These are phyloP conservation scores for Colletotrichum orchidophilum DNA, from an alignment of 2,329 filamentous ascomycete species.

Conservation along the genomic window DNA sequence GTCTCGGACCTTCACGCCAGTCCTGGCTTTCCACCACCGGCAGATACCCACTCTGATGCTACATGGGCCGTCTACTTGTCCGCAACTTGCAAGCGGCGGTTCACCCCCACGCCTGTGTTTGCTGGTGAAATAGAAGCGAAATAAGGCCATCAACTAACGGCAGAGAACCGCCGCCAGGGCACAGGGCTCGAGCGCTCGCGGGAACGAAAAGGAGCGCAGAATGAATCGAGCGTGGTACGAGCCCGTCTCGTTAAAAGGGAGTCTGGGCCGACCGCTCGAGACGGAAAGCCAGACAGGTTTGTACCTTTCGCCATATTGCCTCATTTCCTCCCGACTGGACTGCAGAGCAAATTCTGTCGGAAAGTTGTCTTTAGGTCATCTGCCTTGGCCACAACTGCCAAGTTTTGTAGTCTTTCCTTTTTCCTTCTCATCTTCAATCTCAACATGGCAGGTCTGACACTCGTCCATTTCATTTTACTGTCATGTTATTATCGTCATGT, in stretches of 20 bases:
- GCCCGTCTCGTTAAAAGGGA: background rate
- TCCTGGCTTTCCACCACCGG: conserved; percentile 7
- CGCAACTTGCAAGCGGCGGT: background rate
- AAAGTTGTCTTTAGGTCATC: background rate
- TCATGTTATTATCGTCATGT: background rate
- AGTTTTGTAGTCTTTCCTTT: background rate
- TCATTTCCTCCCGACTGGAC: background rate
- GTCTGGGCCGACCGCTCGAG: background rate
- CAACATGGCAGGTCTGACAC: background rate
- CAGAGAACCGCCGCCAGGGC: background rate
- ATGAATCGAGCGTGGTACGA: background rate
- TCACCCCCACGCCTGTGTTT: background rate
- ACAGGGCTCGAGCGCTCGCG: background rate
- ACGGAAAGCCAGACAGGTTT: background rate
- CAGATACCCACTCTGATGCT: background rate
- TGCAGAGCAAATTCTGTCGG: background rate
- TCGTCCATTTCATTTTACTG: background rate
- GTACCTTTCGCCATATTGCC: background rate
- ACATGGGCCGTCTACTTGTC: background rate
- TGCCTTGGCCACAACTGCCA: background rate
- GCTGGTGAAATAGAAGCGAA: background rate
- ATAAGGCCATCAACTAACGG: background rate
- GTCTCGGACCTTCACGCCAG: conserved; percentile 13
- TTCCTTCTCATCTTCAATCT: background rate
- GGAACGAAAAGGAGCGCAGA: background rate